phyloP scores from a whole-genome alignment of 257 asterid species.

The Plantago elongata region DNA sequence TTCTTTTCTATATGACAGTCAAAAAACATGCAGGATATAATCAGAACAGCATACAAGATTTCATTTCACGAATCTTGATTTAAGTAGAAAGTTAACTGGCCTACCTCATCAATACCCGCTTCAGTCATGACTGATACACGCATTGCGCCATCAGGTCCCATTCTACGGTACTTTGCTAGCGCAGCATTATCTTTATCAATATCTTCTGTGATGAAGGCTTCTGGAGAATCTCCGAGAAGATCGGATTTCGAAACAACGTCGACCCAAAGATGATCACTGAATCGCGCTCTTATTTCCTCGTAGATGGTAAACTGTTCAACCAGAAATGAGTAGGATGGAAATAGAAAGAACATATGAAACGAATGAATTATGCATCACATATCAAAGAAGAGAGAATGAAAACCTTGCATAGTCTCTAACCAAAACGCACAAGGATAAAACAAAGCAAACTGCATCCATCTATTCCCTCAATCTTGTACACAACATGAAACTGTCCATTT shows the following conservation, averaged over 20 bases:
- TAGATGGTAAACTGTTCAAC: conserved; percentile 66
- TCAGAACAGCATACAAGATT: conserved; percentile 2
- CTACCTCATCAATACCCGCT: conserved; percentile 68
- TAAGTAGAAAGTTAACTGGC: conserved; percentile 15
- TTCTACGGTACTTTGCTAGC: conserved; percentile 64
- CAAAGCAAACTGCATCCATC: neutral
- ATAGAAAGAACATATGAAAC: conserved; percentile 14
- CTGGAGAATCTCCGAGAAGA: conserved; percentile 64
- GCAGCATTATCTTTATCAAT: conserved; percentile 45
- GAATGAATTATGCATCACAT: conserved; percentile 3
- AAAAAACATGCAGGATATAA: neutral
- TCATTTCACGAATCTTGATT: conserved; percentile 8
- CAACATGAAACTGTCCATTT: neutral
- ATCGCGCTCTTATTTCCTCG: conserved; percentile 84
- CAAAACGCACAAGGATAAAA: neutral
- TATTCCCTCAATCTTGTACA: conserved; percentile 1
- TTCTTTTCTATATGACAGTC: neutral
- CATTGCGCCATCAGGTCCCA: conserved; percentile 85
- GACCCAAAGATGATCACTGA: conserved; percentile 81
- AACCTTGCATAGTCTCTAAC: conserved; percentile 12
- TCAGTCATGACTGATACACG: conserved; percentile 67
- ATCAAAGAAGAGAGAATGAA: conserved; percentile 9
- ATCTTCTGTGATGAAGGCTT: conserved; percentile 64
- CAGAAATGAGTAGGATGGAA: conserved; percentile 5
- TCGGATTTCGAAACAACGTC: conserved; percentile 92